Evolutionary conservation across 208 protist species (phyloP).

Genomic region (Trypanosoma conorhini): DNA sequence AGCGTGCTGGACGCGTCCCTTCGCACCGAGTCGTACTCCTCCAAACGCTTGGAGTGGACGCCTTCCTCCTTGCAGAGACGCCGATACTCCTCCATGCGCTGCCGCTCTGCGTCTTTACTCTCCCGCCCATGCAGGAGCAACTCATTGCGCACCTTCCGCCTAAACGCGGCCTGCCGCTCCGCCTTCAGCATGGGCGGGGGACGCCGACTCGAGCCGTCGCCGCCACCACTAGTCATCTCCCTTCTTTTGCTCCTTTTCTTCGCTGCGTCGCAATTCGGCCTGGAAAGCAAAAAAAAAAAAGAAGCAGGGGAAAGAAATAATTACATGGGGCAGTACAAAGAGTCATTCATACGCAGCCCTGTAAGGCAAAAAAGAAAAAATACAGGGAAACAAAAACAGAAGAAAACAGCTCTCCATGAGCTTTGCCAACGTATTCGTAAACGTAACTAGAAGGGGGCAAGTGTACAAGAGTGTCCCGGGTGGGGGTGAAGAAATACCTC

Average conservation of each 20-base stretch:
- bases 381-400: background rate
- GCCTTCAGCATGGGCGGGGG: slow-evolving; percentile 63
- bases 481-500: background rate
- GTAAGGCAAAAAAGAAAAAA: background rate
- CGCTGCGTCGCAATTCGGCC: too few relatives aligned
- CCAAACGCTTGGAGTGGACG: slow-evolving; percentile 75
- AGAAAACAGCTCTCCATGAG: background rate
- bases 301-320: slow-evolving; percentile 1
- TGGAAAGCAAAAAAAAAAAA: slow-evolving; percentile 1
- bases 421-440: background rate
- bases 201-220: slow-evolving; percentile 30
- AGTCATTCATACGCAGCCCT: background rate
- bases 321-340: background rate
- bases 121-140: slow-evolving; percentile 64
- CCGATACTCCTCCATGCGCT: slow-evolving; percentile 89
- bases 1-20: slow-evolving; percentile 42
- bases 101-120: slow-evolving; percentile 75
- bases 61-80: slow-evolving; percentile 81
- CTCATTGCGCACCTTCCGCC: slow-evolving; percentile 58
- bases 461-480: background rate
- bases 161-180: slow-evolving; percentile 76
- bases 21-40: slow-evolving; percentile 74
- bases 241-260: background rate
- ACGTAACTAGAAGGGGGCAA: background rate
- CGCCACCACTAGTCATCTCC: background rate